A percentile compares a stretch with the other conserved stretches of the same genome.
Evolutionary conservation across 1,139 yeast genomes (phyloP).

Genomic region (Kodamaea alishanica): DNA sequence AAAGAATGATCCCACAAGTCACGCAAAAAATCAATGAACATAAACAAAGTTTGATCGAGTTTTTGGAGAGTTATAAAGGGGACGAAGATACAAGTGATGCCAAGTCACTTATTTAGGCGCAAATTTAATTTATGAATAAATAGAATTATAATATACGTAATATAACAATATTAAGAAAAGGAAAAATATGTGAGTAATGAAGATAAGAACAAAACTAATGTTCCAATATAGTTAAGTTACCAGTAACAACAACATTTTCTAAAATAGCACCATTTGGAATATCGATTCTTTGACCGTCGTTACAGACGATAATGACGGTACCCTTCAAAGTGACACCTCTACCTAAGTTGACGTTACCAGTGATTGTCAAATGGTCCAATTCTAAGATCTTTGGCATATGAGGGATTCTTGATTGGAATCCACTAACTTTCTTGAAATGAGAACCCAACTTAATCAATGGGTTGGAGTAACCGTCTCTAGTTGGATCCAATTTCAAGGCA

Average conservation of each 20-base stretch:
- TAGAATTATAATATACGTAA: no score
- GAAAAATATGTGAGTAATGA: neutral
- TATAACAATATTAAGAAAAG: neutral
- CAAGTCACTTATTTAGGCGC: constrained; percentile 19
- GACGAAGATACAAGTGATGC: constrained; percentile 49
- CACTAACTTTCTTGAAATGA: constrained; percentile 91
- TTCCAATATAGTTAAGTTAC: constrained; percentile 91
- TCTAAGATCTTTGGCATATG: constrained; percentile 96
- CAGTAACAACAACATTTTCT: constrained; percentile 96
- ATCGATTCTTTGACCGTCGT: constrained; percentile 94
- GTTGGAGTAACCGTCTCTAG: constrained; percentile 82
- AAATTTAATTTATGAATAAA: neutral
- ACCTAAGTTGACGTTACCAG: constrained; percentile 93
- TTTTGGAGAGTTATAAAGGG: constrained; percentile 39
- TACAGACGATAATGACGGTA: constrained; percentile 95
- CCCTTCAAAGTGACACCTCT: constrained; percentile 90
- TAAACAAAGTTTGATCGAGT: constrained; percentile 41
- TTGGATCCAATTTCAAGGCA: constrained; percentile 76
- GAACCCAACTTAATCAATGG: constrained; percentile 96
- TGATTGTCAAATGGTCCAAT: constrained; percentile 93
- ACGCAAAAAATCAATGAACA: constrained; percentile 50
- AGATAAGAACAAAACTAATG: constrained; percentile 45
- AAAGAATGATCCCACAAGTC: constrained; percentile 64
- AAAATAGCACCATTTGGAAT: constrained; percentile 93
- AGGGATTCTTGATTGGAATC: constrained; percentile 84